phyloP scores from a whole-genome alignment of 1,139 yeast genomes.

The Taphrina flavorubra region DNA sequence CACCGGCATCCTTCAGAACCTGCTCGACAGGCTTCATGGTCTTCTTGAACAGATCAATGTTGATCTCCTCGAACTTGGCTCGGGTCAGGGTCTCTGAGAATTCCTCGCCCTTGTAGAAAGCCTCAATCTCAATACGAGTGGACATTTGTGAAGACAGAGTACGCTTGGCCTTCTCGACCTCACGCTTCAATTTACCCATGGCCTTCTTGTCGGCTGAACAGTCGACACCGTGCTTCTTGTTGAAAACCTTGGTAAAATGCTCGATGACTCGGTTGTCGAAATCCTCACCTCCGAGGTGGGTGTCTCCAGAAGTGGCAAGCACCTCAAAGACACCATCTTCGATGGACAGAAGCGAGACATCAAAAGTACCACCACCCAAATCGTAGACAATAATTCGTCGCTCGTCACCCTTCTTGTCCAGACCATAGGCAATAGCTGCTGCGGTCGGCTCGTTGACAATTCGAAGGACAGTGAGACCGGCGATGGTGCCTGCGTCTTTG shows the following conservation, averaged over 20 bases:
- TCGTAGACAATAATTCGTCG: constrained; percentile 91
- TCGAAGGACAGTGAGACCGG: constrained; percentile 91
- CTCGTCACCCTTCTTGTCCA: constrained; percentile 86
- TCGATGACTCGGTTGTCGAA: constrained; percentile 87
- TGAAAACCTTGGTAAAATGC: constrained; percentile 81
- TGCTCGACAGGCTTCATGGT: constrained; percentile 92
- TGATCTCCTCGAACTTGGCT: constrained; percentile 94
- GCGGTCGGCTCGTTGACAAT: constrained; percentile 98
- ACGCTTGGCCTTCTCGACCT: constrained; percentile 96
- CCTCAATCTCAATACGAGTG: constrained; percentile 90
- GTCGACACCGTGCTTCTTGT: constrained; percentile 85
- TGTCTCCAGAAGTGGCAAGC: constrained; percentile 92
- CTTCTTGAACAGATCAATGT: constrained; percentile 82
- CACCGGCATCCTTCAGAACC: constrained; percentile 86
- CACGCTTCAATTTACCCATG: constrained; percentile 87
- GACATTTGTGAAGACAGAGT: constrained; percentile 89
- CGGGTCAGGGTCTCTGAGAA: constrained; percentile 90
- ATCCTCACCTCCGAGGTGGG: constrained; percentile 97
- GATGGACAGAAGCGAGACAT: constrained; percentile 84
- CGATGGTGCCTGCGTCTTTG: constrained; percentile 96
- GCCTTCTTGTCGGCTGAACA: constrained; percentile 76
- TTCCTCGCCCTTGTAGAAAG: constrained; percentile 94
- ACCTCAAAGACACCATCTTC: constrained; percentile 94
- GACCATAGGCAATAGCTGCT: constrained; percentile 96
- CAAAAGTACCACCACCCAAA: constrained; percentile 94